Evolutionary conservation across 768 basidiomycete genomes (phyloP).

Genomic region (Boletus edulis): DNA sequence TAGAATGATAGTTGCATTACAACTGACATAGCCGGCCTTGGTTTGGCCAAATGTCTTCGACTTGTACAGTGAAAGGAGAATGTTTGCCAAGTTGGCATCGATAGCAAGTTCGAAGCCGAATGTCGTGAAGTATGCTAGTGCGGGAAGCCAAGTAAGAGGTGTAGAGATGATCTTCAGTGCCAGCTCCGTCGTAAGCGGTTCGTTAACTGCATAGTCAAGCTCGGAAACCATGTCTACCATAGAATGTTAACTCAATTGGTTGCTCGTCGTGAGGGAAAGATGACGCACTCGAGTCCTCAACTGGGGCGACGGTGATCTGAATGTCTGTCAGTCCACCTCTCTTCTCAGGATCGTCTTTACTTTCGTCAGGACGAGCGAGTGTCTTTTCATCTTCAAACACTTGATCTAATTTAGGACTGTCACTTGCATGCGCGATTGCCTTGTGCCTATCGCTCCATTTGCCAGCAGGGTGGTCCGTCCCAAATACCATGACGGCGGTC

Average conservation of each 20-base stretch:
- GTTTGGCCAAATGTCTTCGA: constrained; percentile 2
- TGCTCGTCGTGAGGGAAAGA: not conserved
- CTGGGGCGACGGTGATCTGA: constrained; percentile 11
- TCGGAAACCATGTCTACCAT: constrained; percentile 16
- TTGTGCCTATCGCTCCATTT: constrained; percentile 11
- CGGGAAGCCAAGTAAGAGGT: constrained; percentile 5
- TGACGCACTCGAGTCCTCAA: not conserved
- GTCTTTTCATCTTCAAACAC: constrained; percentile 12
- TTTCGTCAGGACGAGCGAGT: not conserved
- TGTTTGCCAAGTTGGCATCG: constrained; percentile 2
- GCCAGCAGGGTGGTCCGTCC: constrained; percentile 8
- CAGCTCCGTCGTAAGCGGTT: not conserved
- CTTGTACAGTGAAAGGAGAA: constrained; percentile 1
- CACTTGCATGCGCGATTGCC: not conserved
- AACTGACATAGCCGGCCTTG: constrained; percentile 8
- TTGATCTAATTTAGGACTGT: not conserved
- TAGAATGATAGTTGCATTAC: not conserved
- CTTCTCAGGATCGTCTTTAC: constrained; percentile 25
- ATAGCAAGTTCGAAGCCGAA: constrained; percentile 5
- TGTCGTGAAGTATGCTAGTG: constrained; percentile 4
- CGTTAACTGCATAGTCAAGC: constrained; percentile 1
- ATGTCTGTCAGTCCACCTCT: constrained; percentile 20
- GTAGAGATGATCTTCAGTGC: not conserved
- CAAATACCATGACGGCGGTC: not conserved
- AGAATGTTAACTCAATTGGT: not conserved